These are phyloP conservation scores for Nitzschia sp. DNA, from an alignment of 108 stramenopile genomes.

Conservation along the genomic window DNA sequence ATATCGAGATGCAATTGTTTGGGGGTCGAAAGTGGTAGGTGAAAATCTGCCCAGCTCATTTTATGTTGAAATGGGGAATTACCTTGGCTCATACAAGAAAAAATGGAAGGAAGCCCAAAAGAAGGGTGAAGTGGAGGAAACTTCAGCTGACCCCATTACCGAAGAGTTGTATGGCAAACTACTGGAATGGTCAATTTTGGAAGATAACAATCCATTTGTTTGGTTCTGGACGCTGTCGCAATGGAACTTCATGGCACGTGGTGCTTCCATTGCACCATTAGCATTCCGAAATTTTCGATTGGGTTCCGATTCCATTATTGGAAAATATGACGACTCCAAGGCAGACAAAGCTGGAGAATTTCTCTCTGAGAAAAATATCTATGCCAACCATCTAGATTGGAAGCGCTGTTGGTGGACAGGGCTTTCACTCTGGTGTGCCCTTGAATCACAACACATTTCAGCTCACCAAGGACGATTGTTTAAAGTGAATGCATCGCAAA, in stretches of 20 bases:
- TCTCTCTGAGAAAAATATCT: constrained; percentile 29
- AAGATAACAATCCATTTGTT: constrained; percentile 14
- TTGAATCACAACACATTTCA: not conserved
- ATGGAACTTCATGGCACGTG: constrained; percentile 41
- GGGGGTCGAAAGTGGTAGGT: constrained; percentile 23
- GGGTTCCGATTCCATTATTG: constrained; percentile 21
- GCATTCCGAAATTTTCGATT: constrained; percentile 30
- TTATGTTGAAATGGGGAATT: constrained; percentile 27
- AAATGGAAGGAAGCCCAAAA: constrained; percentile 18
- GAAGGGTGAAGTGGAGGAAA: constrained; percentile 27
- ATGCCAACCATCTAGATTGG: constrained; percentile 34
- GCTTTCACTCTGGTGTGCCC: not conserved
- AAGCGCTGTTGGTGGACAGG: not conserved
- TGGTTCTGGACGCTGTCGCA: constrained; percentile 31
- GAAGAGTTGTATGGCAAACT: constrained; percentile 20
- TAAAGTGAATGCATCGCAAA: too few species aligned
- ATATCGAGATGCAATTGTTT: constrained; percentile 40
- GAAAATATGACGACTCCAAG: constrained; percentile 33
- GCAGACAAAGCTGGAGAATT: constrained; percentile 37
- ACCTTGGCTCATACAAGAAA: constrained; percentile 21
- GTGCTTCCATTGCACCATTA: constrained; percentile 23
- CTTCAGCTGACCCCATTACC: constrained; percentile 35
- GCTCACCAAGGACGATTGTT: too few species aligned
- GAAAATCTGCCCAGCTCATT: constrained; percentile 19
- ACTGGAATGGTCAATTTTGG: constrained; percentile 17